Evolutionary conservation across 306 rosid genomes (phyloP).

Genomic region (Lithocarpus polystachyus): DNA sequence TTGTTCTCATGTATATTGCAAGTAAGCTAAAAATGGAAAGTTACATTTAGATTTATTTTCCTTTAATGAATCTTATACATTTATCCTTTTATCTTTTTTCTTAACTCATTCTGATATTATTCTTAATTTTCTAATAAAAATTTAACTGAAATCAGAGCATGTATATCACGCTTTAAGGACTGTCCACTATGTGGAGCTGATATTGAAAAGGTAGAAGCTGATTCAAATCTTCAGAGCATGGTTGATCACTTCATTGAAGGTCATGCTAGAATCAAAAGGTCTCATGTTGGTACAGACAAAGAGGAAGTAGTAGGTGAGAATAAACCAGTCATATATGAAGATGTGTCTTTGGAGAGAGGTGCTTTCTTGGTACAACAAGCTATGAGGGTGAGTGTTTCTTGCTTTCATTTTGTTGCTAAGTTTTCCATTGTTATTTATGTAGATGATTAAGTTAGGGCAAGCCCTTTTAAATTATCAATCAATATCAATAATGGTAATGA

Average conservation of each 20-base stretch:
- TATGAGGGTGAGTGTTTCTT: slow-evolving; percentile 74
- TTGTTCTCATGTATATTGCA: slow-evolving; percentile 77
- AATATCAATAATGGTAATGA: too few species aligned
- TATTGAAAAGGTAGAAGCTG: slow-evolving; percentile 73
- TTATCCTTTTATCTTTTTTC: background rate
- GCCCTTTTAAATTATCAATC: background rate
- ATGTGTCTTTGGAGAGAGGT: slow-evolving; percentile 94
- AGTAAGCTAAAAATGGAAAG: slow-evolving; percentile 32
- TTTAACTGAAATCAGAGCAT: slow-evolving; percentile 47
- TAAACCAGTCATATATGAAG: slow-evolving; percentile 73
- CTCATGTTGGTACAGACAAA: slow-evolving; percentile 50
- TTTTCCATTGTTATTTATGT: background rate
- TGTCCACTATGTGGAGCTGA: slow-evolving; percentile 95
- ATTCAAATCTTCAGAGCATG: slow-evolving; percentile 63
- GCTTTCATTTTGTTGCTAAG: background rate
- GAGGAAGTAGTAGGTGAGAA: slow-evolving; percentile 51
- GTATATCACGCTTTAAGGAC: slow-evolving; percentile 79
- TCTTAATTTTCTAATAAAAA: background rate
- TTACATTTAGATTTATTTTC: background rate
- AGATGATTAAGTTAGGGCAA: slow-evolving; percentile 21
- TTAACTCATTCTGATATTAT: slow-evolving; percentile 11
- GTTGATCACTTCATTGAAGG: slow-evolving; percentile 97
- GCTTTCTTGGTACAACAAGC: slow-evolving; percentile 97
- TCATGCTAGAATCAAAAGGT: slow-evolving; percentile 88
- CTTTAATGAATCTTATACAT: background rate